Percentiles rank a stretch among this genome's conserved stretches.
phyloP scores from a whole-genome alignment of 2,329 filamentous ascomycete species.

The Ophiostoma sp. region DNA sequence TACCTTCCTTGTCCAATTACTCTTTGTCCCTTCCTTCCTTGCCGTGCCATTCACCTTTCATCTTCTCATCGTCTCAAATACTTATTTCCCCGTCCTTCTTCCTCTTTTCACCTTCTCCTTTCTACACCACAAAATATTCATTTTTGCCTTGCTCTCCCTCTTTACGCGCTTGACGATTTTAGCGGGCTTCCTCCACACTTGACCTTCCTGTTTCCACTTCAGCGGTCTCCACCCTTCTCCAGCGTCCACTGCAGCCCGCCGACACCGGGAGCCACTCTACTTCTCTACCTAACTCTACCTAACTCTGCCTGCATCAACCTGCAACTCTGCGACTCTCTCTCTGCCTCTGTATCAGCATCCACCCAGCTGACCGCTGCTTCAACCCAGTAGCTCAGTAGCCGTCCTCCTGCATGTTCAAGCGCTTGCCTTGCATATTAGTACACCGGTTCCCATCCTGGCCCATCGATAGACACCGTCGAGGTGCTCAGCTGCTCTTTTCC shows the following conservation, averaged over 20 bases:
- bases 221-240: constrained; percentile 9
- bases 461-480: background rate
- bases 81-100: background rate
- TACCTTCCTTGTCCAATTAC: background rate
- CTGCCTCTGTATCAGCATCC: background rate
- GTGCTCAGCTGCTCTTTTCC: background rate
- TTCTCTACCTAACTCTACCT: background rate
- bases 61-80: background rate
- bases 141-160: background rate
- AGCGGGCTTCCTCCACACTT: background rate
- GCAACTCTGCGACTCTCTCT: too few relatives aligned
- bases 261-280: constrained; percentile 16
- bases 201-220: constrained; percentile 12
- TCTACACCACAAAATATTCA: background rate
- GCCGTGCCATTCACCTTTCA: background rate
- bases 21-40: background rate
- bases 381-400: background rate
- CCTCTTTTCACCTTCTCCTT: background rate
- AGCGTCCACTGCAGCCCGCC: background rate
- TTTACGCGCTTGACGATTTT: constrained; percentile 1
- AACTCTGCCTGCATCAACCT: constrained; percentile 1
- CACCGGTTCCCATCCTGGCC: background rate
- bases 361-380: constrained; percentile 6
- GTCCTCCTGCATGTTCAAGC: background rate
- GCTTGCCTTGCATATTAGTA: background rate